Conservation (phyloP, 2,329 filamentous ascomycete genomes). For the Tolypocladium endophyticum region DNA sequence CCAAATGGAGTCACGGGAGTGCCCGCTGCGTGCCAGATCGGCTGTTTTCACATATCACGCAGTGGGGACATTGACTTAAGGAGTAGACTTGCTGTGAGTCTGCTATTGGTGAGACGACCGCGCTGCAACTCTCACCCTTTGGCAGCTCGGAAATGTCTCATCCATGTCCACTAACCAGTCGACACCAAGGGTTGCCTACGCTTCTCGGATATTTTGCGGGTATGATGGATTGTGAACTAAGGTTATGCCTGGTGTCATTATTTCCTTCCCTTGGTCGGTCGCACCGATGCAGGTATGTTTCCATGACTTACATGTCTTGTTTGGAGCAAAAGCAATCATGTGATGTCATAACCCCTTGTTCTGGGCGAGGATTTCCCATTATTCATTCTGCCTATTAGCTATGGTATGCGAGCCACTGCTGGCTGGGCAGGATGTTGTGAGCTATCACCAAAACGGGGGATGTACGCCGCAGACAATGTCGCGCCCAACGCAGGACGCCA, state of each 20-base stretch:
- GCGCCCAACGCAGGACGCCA: neutral
- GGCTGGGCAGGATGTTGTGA: neutral
- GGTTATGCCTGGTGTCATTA: neutral
- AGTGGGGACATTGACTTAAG: neutral
- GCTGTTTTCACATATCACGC: neutral
- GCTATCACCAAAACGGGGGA: neutral
- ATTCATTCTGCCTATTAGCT: no score
- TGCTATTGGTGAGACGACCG: neutral
- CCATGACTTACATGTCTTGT: neutral
- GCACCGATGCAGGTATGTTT: no score
- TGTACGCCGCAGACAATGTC: neutral
- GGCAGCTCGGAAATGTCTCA: neutral
- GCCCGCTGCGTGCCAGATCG: neutral
- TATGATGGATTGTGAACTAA: neutral
- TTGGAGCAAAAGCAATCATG: neutral
- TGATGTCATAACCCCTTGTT: no score
- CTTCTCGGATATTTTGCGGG: no score
- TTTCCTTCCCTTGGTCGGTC: no score
- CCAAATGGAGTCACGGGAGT: neutral
- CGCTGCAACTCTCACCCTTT: neutral
- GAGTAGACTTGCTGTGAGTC: neutral
- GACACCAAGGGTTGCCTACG: neutral
- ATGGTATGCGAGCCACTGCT: neutral
- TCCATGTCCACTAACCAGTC: neutral
- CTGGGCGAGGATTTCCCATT: no score